Evolutionary conservation across 2,329 filamentous ascomycete species (phyloP).

Genomic region (Ophiostoma pallidulum): DNA sequence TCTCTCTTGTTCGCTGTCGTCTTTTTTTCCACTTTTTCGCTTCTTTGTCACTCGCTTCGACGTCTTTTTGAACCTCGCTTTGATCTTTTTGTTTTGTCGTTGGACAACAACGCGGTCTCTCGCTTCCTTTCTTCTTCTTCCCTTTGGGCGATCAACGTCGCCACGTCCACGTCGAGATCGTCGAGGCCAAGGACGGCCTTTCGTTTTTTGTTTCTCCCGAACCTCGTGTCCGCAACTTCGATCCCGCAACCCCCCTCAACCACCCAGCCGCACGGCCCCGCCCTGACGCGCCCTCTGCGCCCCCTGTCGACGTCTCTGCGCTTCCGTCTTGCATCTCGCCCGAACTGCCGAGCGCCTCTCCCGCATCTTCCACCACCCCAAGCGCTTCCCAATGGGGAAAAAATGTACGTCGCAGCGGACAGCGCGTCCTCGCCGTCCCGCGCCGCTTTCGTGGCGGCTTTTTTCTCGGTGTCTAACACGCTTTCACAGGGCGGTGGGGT

Average conservation of each 20-base stretch:
- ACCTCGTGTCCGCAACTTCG: too few species aligned
- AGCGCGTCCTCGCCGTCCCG: too few species aligned
- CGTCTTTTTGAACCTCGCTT: not conserved
- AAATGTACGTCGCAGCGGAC: conserved; percentile 8
- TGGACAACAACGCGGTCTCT: not conserved
- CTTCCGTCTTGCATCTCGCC: too few species aligned
- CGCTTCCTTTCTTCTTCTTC: not conserved
- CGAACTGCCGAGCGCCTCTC: not conserved
- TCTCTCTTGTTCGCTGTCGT: not conserved
- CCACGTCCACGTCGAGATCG: too few species aligned
- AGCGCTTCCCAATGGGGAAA: conserved; percentile 9
- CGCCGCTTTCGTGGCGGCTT: not conserved
- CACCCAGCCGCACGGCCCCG: too few species aligned
- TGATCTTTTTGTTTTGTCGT: not conserved
- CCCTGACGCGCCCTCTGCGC: too few species aligned
- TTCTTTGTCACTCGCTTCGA: conserved; percentile 6
- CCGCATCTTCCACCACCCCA: not conserved
- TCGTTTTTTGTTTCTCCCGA: too few species aligned
- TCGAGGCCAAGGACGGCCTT: too few species aligned
- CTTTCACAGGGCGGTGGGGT: conserved; percentile 58
- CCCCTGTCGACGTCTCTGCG: too few species aligned
- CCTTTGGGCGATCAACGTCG: not conserved
- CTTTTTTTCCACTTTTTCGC: not conserved
- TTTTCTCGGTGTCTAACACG: not conserved
- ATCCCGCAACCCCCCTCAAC: too few species aligned